A percentile compares a stretch with the other conserved stretches of the same genome.
Evolutionary conservation across 179 eudicot genomes (phyloP).

Genomic region (Pouteria campechiana): DNA sequence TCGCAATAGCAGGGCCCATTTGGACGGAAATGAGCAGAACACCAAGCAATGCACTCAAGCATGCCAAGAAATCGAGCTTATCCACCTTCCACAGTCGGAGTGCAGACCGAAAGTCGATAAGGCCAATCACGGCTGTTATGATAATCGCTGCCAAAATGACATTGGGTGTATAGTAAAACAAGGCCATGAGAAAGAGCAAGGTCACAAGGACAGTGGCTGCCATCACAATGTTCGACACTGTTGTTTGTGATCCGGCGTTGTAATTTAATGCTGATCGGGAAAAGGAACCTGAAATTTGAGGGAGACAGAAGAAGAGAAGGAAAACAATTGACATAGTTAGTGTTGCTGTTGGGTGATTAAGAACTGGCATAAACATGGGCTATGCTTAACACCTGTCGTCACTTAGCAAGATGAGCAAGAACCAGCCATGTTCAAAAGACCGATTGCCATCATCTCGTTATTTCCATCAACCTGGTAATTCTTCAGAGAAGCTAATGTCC

Average conservation of each 20-base stretch:
- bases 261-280: conserved; percentile 89
- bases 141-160: conserved; percentile 70
- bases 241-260: conserved; percentile 78
- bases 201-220: conserved; percentile 67
- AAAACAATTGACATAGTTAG: not conserved
- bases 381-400: conserved; percentile 47
- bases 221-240: conserved; percentile 75
- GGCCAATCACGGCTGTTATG: conserved; percentile 75
- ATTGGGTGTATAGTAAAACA: conserved; percentile 87
- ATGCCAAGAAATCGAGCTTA: conserved; percentile 71
- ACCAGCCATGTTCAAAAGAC: conserved; percentile 78
- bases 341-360: not conserved
- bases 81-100: conserved; percentile 65
- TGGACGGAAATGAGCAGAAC: conserved; percentile 79
- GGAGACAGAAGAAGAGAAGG: not conserved
- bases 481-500: conserved; percentile 81
- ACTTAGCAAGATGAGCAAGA: conserved; percentile 91
- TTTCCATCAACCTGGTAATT: conserved; percentile 91
- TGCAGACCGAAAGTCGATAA: conserved; percentile 60
- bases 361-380: not conserved
- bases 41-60: conserved; percentile 70
- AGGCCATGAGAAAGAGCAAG: conserved; percentile 73
- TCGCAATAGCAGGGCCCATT: conserved; percentile 63
- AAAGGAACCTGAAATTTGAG: conserved; percentile 43
- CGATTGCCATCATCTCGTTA: conserved; percentile 93